Base-by-base conservation (phyloP, 2,329 filamentous ascomycete species). In the Delphinella strobiligena region DNA sequence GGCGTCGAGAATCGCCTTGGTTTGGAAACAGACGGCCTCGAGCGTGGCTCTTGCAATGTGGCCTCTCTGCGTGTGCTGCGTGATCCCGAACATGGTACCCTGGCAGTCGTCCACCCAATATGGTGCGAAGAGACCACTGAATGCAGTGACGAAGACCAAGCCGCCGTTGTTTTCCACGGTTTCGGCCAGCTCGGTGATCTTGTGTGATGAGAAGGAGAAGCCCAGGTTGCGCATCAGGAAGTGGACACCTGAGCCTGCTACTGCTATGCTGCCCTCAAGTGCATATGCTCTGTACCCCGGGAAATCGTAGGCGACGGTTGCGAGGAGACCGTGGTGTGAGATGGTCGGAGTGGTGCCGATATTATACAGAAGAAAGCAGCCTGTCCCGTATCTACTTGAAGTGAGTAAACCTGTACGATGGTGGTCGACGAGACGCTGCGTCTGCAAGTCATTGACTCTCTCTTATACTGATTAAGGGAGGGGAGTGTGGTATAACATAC, bases 21-120 rank as follows among this genome's bases (percentile, higher is more conserved):
- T 93, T 62, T 94, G 87, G 68, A 84, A 93, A 65, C 87, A 93
- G 29, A 84, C 88, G 4, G 87, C 86, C 62, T 94, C 87, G 38
- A 94, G 75, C 0, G 87, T 93, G 27, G 87, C 87, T 45, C 87
- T 80, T 33, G 85, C 86, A 51, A 94, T 85, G 58, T 94, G 87
- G 12, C 84, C 84, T 51, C 79, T 79, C 54, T 86, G 73, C 0
- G 87, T 94, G 63, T 87, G 81, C 51, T 88, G 51, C 19, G 56
- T 56, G 40, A 55, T 54, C 22, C 54, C 51, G 44, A 60, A 88
- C 41, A 91, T 76, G 4, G 87, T 93, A 43, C 87, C 87, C 58
- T 87, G 82, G 15, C 86, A 86, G 61, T 93, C 84, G 55, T 93
- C 86, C 45, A 93, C 89, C 87, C 87, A 94, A 61, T 94, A 93